phyloP scores from a whole-genome alignment of 2,329 filamentous ascomycete genomes.

The Aspergillus ochraceus region DNA sequence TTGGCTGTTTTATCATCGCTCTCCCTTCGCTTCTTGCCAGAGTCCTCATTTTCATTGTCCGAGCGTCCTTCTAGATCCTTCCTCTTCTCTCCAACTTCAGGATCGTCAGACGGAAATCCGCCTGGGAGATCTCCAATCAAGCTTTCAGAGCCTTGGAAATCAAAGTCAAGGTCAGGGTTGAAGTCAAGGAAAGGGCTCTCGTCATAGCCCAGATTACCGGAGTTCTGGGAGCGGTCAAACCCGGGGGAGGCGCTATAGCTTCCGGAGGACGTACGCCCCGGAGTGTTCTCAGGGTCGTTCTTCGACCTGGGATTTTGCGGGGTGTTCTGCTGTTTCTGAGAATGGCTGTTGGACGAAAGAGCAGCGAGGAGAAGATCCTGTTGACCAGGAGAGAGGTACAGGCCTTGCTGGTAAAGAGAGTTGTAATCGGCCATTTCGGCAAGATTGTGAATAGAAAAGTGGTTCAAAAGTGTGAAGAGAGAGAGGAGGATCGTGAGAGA shows the following conservation, averaged over 20 bases:
- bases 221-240: constrained; percentile 35
- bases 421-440: constrained; percentile 40
- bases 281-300: constrained; percentile 25
- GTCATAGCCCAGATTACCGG: constrained; percentile 56
- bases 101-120: constrained; percentile 31
- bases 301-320: constrained; percentile 22
- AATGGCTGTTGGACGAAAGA: constrained; percentile 67
- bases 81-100: constrained; percentile 62
- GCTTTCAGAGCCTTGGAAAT: constrained; percentile 59
- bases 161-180: constrained; percentile 76
- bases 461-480: not conserved
- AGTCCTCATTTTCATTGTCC: constrained; percentile 65
- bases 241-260: constrained; percentile 38
- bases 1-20: constrained; percentile 83
- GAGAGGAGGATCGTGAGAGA: not conserved
- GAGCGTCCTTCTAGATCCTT: constrained; percentile 57
- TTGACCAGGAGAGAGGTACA: constrained; percentile 73
- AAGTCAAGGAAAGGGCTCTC: constrained; percentile 85
- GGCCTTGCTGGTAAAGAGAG: constrained; percentile 52
- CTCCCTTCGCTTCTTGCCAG: constrained; percentile 69
- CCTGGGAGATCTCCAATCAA: constrained; percentile 76
- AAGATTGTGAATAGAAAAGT: not conserved
- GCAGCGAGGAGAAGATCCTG: constrained; percentile 74
- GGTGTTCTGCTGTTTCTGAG: constrained; percentile 30
- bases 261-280: constrained; percentile 46